Evolutionary conservation across 768 basidiomycete species (phyloP).

Genomic region (Naganishia antarctica): DNA sequence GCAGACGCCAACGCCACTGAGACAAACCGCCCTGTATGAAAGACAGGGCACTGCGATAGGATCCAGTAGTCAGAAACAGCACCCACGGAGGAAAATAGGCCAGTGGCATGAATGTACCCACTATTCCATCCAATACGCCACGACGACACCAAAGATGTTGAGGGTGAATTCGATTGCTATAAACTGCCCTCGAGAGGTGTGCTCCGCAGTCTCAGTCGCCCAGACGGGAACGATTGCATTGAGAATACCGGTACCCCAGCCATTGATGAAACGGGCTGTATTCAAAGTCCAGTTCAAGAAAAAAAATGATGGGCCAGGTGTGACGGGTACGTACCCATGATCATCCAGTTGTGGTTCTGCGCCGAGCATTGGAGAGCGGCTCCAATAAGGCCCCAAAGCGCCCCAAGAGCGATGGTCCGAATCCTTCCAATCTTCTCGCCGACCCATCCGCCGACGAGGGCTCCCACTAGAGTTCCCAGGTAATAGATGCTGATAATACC

Average conservation of each 20-base stretch:
- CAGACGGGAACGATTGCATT: conserved; percentile 43
- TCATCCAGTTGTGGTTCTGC: conserved; percentile 34
- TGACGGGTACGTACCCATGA: conserved; percentile 8
- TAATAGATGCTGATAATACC: conserved; percentile 41
- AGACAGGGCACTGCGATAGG: conserved; percentile 13
- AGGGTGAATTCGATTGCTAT: conserved; percentile 36
- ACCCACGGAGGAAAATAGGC: too few species aligned
- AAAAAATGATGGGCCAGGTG: too few species aligned
- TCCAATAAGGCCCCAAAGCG: conserved; percentile 33
- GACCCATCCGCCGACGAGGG: conserved; percentile 32
- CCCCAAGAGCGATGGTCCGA: conserved; percentile 33
- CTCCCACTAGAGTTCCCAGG: conserved; percentile 35
- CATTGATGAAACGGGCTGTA: too few species aligned
- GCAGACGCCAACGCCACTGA: conserved; percentile 29
- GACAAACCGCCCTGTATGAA: conserved; percentile 25
- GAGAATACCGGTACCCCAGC: conserved; percentile 31
- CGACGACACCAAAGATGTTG: conserved; percentile 32
- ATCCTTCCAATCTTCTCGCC: conserved; percentile 36
- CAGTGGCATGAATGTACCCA: not conserved
- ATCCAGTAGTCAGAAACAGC: not conserved
- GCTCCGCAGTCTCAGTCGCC: conserved; percentile 34
- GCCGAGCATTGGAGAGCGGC: conserved; percentile 35
- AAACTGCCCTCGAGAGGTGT: conserved; percentile 33
- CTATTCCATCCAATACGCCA: conserved; percentile 36
- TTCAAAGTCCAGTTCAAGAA: too few species aligned